Conservation (phyloP, 768 basidiomycete genomes). For the Phallus indusiatus region DNA sequence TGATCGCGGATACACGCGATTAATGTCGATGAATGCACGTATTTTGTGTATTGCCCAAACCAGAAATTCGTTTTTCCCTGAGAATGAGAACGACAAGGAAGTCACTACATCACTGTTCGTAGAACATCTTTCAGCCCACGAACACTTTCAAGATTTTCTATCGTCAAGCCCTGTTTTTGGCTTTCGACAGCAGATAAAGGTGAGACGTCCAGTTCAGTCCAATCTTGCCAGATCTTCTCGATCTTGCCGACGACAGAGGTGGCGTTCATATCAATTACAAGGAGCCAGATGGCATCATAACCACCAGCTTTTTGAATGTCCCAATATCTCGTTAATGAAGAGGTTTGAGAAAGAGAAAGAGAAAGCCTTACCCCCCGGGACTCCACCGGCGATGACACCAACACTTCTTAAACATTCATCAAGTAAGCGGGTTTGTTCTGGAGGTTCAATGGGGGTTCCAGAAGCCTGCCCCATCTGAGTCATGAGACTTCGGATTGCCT, state of each 20-base stretch:
- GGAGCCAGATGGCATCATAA: constrained; percentile 93
- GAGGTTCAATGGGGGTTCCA: constrained; percentile 84
- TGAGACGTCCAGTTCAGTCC: constrained; percentile 54
- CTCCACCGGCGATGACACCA: constrained; percentile 90
- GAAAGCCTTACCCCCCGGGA: constrained; percentile 74
- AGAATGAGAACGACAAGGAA: neutral
- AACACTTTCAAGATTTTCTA: constrained; percentile 52
- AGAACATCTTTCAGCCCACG: constrained; percentile 40
- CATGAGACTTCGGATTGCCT: constrained; percentile 71
- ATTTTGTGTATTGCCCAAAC: no score
- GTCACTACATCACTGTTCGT: neutral
- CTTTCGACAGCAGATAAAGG: constrained; percentile 69
- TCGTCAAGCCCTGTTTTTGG: constrained; percentile 48
- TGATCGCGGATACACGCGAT: no score
- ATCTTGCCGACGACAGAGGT: constrained; percentile 45
- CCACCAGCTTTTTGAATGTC: constrained; percentile 67
- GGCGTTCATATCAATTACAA: constrained; percentile 57
- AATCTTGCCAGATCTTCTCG: constrained; percentile 59
- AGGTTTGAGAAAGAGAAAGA: neutral
- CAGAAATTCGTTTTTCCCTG: no score
- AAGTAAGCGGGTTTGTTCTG: constrained; percentile 75
- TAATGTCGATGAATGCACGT: no score
- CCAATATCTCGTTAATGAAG: constrained; percentile 1
- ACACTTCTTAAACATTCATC: constrained; percentile 66
- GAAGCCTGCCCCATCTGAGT: constrained; percentile 70